Evolutionary conservation across 768 basidiomycete genomes (phyloP), one percentile per base, ranked within the genome.

Genomic region (Boletus edulis): DNA sequence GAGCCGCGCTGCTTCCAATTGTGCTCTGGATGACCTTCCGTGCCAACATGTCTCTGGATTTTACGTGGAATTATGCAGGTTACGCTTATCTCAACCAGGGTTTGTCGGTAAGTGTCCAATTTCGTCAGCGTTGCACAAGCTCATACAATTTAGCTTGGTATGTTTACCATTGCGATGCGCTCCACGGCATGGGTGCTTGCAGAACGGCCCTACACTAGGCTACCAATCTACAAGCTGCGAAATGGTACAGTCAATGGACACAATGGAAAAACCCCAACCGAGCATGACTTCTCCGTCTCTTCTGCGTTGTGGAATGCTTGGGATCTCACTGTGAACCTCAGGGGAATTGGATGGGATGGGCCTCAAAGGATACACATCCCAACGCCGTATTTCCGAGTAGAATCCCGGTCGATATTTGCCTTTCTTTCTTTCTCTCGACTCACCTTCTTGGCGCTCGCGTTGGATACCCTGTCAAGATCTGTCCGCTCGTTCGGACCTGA

Each of bases 1-100:
- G 82, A 44, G 54, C 76, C 32, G 76, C 78, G 13, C 57, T 84
- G 35, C 72, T 85, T 27, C 81, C 82, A 3, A 55, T 80, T 13
- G 76, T 81, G 5, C 63, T 81, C 31, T 79, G 75, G 71, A 52
- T 67, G 8, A 64, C 76, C 17, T 78, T 77, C 51, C 73, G 77
- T 14, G 75, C 76, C 4, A 67, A 69, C 14, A 49, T 56, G 46
- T 52, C 58, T n/a, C 27, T 70, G 38, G 68, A 72, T 48, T 42
- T 72, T 32, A 66, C 68, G 2, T 39, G 55, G 49, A 53, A 58
- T 31, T 1, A 55, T 17, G 50, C 57, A 6, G 52, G 54, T 32
- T 54, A 55, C 13, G 55, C 24, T 22, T 57, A 53, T 43, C 44
- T 62, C n/a, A 70, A 72, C 7, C 63, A 70, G 6, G 55, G 34